Percentiles rank a stretch among this genome's conserved stretches.
Evolutionary conservation across 306 rosid genomes (phyloP).

Genomic region (Adenanthera pavonina): DNA sequence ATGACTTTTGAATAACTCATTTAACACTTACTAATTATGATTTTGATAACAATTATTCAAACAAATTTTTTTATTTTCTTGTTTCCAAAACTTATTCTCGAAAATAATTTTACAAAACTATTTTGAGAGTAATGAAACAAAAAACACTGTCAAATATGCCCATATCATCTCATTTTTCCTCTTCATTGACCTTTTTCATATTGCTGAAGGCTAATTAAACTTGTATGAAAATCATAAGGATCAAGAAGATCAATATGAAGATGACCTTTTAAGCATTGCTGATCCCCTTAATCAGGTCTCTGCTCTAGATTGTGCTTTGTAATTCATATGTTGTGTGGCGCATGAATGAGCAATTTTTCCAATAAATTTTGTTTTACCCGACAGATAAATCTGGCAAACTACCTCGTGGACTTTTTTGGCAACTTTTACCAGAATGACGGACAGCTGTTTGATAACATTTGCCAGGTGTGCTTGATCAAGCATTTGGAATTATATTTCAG

Average conservation of each 20-base stretch:
- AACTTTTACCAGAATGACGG: slow-evolving; percentile 68
- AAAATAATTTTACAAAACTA: too few species aligned
- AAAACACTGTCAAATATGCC: too few species aligned
- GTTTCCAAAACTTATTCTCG: too few species aligned
- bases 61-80: too few species aligned
- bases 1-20: too few species aligned
- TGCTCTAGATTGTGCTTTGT: background rate
- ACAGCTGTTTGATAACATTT: slow-evolving; percentile 66
- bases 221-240: slow-evolving; percentile 59
- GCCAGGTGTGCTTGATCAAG: slow-evolving; percentile 54
- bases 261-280: slow-evolving; percentile 66
- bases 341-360: background rate
- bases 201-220: slow-evolving; percentile 32
- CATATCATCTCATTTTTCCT: slow-evolving; percentile 16
- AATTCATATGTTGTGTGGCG: background rate
- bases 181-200: background rate
- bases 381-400: slow-evolving; percentile 81
- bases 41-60: too few species aligned
- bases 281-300: slow-evolving; percentile 93
- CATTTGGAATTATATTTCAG: slow-evolving; percentile 14
- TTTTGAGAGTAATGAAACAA: too few species aligned
- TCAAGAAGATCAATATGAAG: slow-evolving; percentile 77
- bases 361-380: slow-evolving; percentile 22
- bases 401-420: slow-evolving; percentile 68
- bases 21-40: too few species aligned